Evolutionary conservation across 148 eudicot species (phyloP), one percentile per base, ranked within the genome.

Genomic region (Selenicereus undatus): DNA sequence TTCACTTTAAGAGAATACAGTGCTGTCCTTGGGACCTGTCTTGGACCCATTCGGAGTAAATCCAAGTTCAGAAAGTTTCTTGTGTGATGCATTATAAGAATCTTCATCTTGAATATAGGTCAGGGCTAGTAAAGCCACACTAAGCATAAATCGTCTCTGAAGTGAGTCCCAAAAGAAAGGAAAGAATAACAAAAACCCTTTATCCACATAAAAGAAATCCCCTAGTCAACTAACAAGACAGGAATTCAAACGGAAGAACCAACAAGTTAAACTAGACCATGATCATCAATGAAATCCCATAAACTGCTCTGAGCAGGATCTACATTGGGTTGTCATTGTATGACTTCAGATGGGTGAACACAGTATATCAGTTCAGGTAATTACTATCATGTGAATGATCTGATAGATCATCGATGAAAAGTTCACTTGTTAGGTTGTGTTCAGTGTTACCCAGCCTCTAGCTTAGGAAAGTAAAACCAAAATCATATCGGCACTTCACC

Each of bases 11-110:
- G 91, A 91, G 70, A 90, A 73, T 75, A 92, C 48, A 69, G 86
- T 81, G 84, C 83, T 71, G 83, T 92, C 93, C 80, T 84, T 86
- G 50, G 85, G 71, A 2, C 42, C 51, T 62, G 85, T 79, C 80
- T 89, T 84, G 24, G 89, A 26, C 14, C 76, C 72, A 60, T 73
- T 58, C 20, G 93, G 91, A 65, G 85, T 86, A 71, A 93, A 93
- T 56, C 98, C 98, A 66, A 95, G 84, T 70, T 95, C 98, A 0
- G 98, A 93, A 48, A 95, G 98, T 78, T 91, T 93, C 89, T 95
- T 95, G 90, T 95, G 98, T 16, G 96, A 90, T 58, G 81, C 86
- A 21, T 94, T 94, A 77, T 93, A 93, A 68, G 93, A 93, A 50
- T 93, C 97, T 86, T 93, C 98, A 83, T 93, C 96, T 97, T 93